Evolutionary conservation across 192 early-diverging fungal genomes (phyloP).

Genomic region (Coemansia sp.): DNA sequence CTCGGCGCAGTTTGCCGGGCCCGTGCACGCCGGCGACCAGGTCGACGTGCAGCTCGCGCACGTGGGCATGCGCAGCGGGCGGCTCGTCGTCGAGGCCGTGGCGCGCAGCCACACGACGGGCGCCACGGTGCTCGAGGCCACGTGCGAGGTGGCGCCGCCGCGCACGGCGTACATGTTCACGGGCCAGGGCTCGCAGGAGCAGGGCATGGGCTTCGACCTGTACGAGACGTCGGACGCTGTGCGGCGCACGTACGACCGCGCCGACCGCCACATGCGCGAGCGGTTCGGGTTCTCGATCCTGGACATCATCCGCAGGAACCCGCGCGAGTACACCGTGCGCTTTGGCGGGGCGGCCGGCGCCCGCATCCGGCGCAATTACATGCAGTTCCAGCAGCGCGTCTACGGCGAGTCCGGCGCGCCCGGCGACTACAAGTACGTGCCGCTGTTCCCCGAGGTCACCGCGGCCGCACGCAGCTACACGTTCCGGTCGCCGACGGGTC

Average conservation of each 20-base stretch:
- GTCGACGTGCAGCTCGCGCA: slow-evolving; percentile 83
- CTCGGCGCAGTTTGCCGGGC: slow-evolving; percentile 72
- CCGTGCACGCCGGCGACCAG: slow-evolving; percentile 80
- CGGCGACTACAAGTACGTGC: slow-evolving; percentile 23
- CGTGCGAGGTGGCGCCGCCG: slow-evolving; percentile 86
- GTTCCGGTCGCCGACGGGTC: slow-evolving; percentile 80
- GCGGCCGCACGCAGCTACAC: slow-evolving; percentile 73
- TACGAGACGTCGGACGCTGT: slow-evolving; percentile 81
- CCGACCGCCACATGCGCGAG: slow-evolving; percentile 80
- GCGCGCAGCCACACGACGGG: slow-evolving; percentile 71
- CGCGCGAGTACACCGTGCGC: slow-evolving; percentile 80
- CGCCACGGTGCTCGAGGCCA: slow-evolving; percentile 70
- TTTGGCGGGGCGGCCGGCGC: slow-evolving; percentile 87
- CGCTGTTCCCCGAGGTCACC: slow-evolving; percentile 86
- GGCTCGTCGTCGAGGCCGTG: slow-evolving; percentile 81
- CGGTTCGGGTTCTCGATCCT: slow-evolving; percentile 91
- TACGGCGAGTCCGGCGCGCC: neutral
- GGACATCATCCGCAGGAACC: slow-evolving; percentile 90
- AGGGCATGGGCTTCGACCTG: slow-evolving; percentile 92
- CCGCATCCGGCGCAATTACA: slow-evolving; percentile 81
- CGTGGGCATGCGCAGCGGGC: slow-evolving; percentile 88
- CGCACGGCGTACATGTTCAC: slow-evolving; percentile 91
- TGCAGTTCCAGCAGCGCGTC: slow-evolving; percentile 37
- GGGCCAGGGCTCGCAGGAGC: slow-evolving; percentile 95
- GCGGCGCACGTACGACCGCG: slow-evolving; percentile 84